A percentile compares a stretch with the other conserved stretches of the same genome.
These are phyloP conservation scores for Camptophora hylomeconis DNA, from an alignment of 2,329 filamentous ascomycete genomes.

Conservation along the genomic window DNA sequence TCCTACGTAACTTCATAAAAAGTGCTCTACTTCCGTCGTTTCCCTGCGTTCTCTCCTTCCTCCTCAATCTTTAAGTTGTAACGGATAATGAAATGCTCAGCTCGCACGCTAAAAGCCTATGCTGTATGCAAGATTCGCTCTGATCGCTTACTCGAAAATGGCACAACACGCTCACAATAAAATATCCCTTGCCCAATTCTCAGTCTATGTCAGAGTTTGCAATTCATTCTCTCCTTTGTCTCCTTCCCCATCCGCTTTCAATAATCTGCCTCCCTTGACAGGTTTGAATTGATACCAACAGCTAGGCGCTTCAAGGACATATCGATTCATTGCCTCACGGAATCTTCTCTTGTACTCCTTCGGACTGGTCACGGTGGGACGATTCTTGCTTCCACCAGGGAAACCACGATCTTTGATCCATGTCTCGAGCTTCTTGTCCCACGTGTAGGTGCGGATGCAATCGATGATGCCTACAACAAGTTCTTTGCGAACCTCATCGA, in stretches of 20 bases:
- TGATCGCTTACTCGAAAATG: no score
- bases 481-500: slow-evolving; percentile 80
- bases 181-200: no score
- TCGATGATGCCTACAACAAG: slow-evolving; percentile 96
- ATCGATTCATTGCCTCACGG: slow-evolving; percentile 89
- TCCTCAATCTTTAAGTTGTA: no score
- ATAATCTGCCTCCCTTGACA: slow-evolving; percentile 7
- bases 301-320: slow-evolving; percentile 41
- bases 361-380: slow-evolving; percentile 90
- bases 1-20: no score
- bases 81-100: no score
- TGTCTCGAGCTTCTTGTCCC: slow-evolving; percentile 98
- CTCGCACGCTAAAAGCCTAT: no score
- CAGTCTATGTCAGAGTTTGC: slow-evolving; percentile 8
- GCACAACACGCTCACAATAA: no score
- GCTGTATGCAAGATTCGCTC: no score
- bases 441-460: slow-evolving; percentile 95
- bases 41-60: no score
- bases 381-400: slow-evolving; percentile 61
- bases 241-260: slow-evolving; percentile 7
- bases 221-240: slow-evolving; percentile 12
- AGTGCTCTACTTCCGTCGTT: no score
- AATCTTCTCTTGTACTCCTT: slow-evolving; percentile 97
- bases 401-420: slow-evolving; percentile 98
- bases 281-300: slow-evolving; percentile 33